Evolutionary conservation across 1,284 basidiomycete genomes (phyloP).

Genomic region (Abortiporus biennis): DNA sequence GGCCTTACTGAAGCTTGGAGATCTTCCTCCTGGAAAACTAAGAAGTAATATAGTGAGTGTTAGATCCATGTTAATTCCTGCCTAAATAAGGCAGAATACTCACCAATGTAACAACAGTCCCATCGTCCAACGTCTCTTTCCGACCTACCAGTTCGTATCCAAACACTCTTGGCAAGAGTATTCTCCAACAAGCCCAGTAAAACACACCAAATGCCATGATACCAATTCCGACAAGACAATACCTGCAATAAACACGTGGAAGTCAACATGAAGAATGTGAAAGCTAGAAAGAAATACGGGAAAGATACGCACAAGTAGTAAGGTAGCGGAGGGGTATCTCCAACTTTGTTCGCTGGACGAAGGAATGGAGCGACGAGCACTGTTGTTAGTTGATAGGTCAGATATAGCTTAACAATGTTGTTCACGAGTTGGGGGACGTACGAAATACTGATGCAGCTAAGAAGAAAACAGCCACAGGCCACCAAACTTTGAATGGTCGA

Average conservation of each 20-base stretch:
- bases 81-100: background rate
- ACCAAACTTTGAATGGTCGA: conserved; percentile 57
- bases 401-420: background rate
- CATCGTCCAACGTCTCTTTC: conserved; percentile 40
- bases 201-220: conserved; percentile 34
- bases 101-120: conserved; percentile 45
- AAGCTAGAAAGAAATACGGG: background rate
- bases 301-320: conserved; percentile 39
- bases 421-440: conserved; percentile 15
- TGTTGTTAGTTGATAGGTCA: conserved; percentile 11
- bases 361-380: conserved; percentile 47
- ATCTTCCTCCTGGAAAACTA: no score
- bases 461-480: conserved; percentile 45
- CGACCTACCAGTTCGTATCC: conserved; percentile 36
- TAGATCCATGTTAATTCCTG: no score
- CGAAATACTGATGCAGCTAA: conserved; percentile 39
- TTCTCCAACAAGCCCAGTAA: conserved; percentile 47
- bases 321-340: conserved; percentile 49
- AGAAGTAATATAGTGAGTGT: no score
- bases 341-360: conserved; percentile 39
- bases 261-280: background rate
- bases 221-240: conserved; percentile 44
- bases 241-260: conserved; percentile 21
- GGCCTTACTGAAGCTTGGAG: no score
- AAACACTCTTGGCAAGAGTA: conserved; percentile 39